Evolutionary conservation across 257 asterid species (phyloP).

Genomic region (Haberlea rhodopensis): DNA sequence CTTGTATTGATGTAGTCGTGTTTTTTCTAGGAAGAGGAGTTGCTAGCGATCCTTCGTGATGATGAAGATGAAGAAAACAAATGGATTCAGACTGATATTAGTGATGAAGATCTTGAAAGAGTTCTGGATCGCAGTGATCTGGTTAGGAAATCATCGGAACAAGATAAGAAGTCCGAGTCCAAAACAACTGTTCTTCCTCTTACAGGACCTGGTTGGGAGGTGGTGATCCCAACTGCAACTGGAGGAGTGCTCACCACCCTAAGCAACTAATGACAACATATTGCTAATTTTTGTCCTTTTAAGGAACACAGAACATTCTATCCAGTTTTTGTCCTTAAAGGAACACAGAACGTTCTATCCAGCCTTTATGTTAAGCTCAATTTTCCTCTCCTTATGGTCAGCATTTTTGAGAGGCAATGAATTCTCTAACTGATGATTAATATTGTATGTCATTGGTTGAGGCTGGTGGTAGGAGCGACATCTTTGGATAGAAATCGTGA

Average conservation of each 20-base stretch:
- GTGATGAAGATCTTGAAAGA: slow-evolving; percentile 70
- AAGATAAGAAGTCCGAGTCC: slow-evolving; percentile 15
- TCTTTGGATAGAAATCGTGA: background rate
- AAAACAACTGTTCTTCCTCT: slow-evolving; percentile 42
- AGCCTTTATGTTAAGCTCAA: background rate
- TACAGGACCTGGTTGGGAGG: slow-evolving; percentile 99
- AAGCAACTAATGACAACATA: slow-evolving; percentile 41
- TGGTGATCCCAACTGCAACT: slow-evolving; percentile 65
- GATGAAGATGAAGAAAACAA: slow-evolving; percentile 69
- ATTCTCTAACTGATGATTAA: background rate
- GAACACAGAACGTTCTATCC: background rate
- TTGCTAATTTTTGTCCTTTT: background rate
- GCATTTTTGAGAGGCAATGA: background rate
- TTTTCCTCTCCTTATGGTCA: background rate
- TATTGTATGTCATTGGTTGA: background rate
- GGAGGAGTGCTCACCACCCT: slow-evolving; percentile 90
- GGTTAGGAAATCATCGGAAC: slow-evolving; percentile 25
- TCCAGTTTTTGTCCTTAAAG: background rate
- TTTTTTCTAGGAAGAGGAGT: slow-evolving; percentile 70
- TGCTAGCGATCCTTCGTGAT: slow-evolving; percentile 70
- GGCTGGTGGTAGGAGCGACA: background rate
- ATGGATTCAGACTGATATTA: slow-evolving; percentile 81
- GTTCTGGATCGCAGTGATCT: slow-evolving; percentile 85
- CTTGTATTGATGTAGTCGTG: background rate
- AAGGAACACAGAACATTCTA: background rate